These are phyloP conservation scores for Hanseniaspora osmophila DNA, from an alignment of 805 yeast species.

Conservation along the genomic window DNA sequence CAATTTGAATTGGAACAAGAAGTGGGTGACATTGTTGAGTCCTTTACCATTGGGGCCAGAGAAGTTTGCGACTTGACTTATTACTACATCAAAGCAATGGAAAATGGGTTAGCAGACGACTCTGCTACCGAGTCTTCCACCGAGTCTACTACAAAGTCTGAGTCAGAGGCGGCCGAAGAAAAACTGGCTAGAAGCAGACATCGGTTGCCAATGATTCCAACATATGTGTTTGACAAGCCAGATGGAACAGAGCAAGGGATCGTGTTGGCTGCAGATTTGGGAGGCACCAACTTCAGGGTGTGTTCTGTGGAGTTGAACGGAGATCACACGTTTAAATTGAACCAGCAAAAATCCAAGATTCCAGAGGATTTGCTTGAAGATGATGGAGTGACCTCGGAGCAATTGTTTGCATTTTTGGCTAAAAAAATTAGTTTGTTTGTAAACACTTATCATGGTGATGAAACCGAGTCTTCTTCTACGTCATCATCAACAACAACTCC, in stretches of 20 bases:
- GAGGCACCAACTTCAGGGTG: conserved; percentile 92
- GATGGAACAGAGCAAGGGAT: conserved; percentile 75
- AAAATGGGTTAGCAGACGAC: conserved; percentile 38
- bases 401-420: conserved; percentile 62
- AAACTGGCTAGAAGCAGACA: background rate
- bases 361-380: conserved; percentile 65
- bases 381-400: conserved; percentile 32
- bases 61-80: conserved; percentile 25
- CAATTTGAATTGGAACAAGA: conserved; percentile 12
- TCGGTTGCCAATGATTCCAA: conserved; percentile 76
- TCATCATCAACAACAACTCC: no score
- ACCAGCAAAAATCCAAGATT: conserved; percentile 65
- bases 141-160: conserved; percentile 13
- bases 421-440: conserved; percentile 53
- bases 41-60: conserved; percentile 14
- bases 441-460: conserved; percentile 45
- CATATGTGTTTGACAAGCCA: conserved; percentile 76
- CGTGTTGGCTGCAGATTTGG: conserved; percentile 81
- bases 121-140: conserved; percentile 26
- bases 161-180: background rate
- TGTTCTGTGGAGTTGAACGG: conserved; percentile 73
- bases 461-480: conserved; percentile 8
- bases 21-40: conserved; percentile 17
- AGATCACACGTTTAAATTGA: conserved; percentile 61
- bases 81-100: conserved; percentile 46